Conservation (phyloP, 768 basidiomycete species). For the Panus rudis region DNA sequence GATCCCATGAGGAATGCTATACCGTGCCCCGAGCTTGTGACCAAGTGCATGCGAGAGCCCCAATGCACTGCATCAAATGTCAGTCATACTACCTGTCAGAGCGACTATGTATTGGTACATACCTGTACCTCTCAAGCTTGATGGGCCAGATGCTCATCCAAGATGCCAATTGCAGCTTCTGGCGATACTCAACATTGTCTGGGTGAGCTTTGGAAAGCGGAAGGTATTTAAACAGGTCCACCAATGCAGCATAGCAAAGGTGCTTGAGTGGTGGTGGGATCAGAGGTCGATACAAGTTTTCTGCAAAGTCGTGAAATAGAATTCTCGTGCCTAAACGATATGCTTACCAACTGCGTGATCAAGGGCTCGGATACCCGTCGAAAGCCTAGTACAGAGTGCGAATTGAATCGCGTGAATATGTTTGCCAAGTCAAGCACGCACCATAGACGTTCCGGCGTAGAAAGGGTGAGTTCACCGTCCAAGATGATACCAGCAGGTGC, state of each 20-base stretch:
- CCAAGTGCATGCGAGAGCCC: conserved; percentile 74
- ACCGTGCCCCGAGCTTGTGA: conserved; percentile 65
- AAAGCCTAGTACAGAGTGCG: conserved; percentile 42
- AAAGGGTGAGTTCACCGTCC: conserved; percentile 66
- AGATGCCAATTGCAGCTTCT: conserved; percentile 64
- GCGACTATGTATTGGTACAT: neutral
- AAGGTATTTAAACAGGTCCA: conserved; percentile 69
- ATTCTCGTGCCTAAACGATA: neutral
- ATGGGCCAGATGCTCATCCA: conserved; percentile 80
- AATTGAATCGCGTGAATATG: conserved; percentile 10
- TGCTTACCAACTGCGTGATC: conserved; percentile 70
- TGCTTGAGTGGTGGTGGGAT: conserved; percentile 54
- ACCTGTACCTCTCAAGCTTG: conserved; percentile 51
- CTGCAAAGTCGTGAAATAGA: conserved; percentile 25
- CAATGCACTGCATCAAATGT: conserved; percentile 39
- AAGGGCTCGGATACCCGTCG: conserved; percentile 70
- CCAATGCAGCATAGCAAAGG: conserved; percentile 58
- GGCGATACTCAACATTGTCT: conserved; percentile 47
- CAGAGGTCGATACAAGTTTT: conserved; percentile 53
- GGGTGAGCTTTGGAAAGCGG: conserved; percentile 58
- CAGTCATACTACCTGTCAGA: neutral
- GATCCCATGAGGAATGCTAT: conserved; percentile 75
- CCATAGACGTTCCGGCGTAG: conserved; percentile 74
- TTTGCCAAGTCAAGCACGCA: conserved; percentile 22
- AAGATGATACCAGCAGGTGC: conserved; percentile 70